These are phyloP conservation scores for Colletotrichum liaoningense DNA, from an alignment of 2,329 filamentous ascomycete genomes.

Conservation along the genomic window DNA sequence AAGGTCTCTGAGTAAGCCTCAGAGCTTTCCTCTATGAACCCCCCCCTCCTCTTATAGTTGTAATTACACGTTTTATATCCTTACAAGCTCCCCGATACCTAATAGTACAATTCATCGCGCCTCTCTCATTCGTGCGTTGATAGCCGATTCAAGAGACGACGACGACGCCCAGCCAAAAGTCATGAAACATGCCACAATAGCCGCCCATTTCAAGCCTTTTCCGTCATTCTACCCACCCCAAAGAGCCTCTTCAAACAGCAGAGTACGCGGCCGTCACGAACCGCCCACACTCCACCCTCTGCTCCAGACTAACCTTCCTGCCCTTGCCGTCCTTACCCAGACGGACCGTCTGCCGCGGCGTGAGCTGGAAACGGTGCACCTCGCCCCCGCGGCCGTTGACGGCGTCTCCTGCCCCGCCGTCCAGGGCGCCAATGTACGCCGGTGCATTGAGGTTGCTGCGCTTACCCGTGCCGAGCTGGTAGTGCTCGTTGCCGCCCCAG, in stretches of 20 bases:
- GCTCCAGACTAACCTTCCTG: conserved; percentile 81
- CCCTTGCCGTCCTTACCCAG: conserved; percentile 70
- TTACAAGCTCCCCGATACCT: conserved; percentile 20
- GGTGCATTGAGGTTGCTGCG: conserved; percentile 83
- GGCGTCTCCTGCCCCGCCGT: conserved; percentile 69
- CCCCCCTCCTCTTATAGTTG: not conserved
- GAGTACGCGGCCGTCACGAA: conserved; percentile 88
- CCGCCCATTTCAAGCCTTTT: not conserved
- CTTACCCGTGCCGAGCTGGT: conserved; percentile 92
- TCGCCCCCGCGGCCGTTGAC: conserved; percentile 70
- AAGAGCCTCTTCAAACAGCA: conserved; percentile 50
- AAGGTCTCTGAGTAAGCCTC: not conserved
- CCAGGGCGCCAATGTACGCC: conserved; percentile 81
- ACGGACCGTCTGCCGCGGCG: conserved; percentile 77
- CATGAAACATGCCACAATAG: conserved; percentile 18
- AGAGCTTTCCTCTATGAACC: not conserved
- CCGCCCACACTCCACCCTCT: conserved; percentile 88
- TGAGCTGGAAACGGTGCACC: conserved; percentile 82
- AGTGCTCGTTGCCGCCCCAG: conserved; percentile 96
- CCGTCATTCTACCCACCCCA: no score
- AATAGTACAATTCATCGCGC: not conserved
- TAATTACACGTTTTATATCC: conserved; percentile 29
- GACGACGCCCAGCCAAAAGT: not conserved
- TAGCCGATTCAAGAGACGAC: not conserved
- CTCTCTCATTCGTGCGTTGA: not conserved